phyloP scores from a whole-genome alignment of 2,329 filamentous ascomycete genomes.

The Blastomyces silverae region DNA sequence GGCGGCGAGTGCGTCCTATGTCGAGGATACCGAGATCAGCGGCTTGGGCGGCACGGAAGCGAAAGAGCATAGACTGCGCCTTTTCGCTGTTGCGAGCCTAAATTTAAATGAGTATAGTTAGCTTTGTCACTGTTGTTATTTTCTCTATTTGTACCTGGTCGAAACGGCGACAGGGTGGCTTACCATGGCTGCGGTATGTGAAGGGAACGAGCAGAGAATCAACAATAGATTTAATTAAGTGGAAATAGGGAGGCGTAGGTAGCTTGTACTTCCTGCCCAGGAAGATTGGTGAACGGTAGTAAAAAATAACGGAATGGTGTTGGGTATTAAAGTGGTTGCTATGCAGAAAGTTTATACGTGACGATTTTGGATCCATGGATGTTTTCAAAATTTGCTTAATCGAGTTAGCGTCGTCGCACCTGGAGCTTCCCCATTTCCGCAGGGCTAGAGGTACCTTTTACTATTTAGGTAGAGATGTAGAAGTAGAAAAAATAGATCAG shows the following conservation, averaged over 20 bases:
- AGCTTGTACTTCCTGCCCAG: neutral
- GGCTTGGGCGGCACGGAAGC: conserved; percentile 95
- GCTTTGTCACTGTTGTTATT: neutral
- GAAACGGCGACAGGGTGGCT: neutral
- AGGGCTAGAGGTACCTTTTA: neutral
- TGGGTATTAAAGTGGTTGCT: conserved; percentile 11
- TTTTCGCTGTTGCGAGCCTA: conserved; percentile 97
- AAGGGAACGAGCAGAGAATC: neutral
- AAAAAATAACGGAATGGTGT: neutral
- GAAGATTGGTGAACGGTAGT: neutral
- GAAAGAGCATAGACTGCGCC: conserved; percentile 99
- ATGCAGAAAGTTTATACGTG: neutral
- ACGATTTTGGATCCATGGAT: neutral
- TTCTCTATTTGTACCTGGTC: neutral
- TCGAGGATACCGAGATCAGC: conserved; percentile 95
- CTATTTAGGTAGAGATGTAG: no score
- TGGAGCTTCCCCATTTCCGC: neutral
- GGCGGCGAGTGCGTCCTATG: conserved; percentile 78
- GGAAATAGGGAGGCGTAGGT: neutral
- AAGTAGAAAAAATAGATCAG: neutral
- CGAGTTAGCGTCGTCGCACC: neutral
- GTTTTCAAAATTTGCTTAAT: neutral
- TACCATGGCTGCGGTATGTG: conserved; percentile 15
- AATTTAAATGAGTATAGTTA: neutral
- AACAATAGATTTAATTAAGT: neutral